Evolutionary conservation across 805 yeast species (phyloP).

Genomic region (Starmera pachycereana): DNA sequence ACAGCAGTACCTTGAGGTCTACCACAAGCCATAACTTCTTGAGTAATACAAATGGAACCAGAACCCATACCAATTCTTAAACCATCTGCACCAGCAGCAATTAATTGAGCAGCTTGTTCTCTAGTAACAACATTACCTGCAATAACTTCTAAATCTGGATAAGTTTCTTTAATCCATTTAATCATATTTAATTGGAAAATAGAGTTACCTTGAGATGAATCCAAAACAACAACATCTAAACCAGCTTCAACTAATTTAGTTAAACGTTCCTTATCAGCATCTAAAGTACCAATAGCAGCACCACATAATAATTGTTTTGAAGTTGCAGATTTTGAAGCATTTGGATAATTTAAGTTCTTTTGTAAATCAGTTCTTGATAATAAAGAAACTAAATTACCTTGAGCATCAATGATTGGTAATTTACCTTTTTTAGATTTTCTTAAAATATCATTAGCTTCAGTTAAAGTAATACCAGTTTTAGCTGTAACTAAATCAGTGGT

Average conservation of each 20-base stretch:
- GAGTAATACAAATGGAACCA: conserved; percentile 98
- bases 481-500: conserved; percentile 83
- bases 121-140: conserved; percentile 99
- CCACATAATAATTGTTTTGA: conserved; percentile 97
- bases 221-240: conserved; percentile 89
- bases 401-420: conserved; percentile 79
- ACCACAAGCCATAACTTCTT: conserved; percentile 99
- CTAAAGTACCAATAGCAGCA: conserved; percentile 96
- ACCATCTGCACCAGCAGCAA: conserved; percentile 95
- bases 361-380: conserved; percentile 94
- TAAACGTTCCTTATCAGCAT: conserved; percentile 80
- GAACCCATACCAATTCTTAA: conserved; percentile 99
- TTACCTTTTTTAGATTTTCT: conserved; percentile 95
- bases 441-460: conserved; percentile 84
- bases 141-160: conserved; percentile 76
- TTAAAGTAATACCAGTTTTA: conserved; percentile 65
- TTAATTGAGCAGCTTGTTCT: conserved; percentile 95
- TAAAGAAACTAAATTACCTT: conserved; percentile 73
- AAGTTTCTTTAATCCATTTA: conserved; percentile 75
- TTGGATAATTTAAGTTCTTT: conserved; percentile 88
- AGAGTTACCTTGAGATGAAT: conserved; percentile 97
- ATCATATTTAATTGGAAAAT: conserved; percentile 90
- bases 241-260: conserved; percentile 86
- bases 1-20: conserved; percentile 99
- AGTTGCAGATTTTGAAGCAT: conserved; percentile 85